Conservation (phyloP, 805 yeast genomes). For the Kuraishia capsulata region DNA sequence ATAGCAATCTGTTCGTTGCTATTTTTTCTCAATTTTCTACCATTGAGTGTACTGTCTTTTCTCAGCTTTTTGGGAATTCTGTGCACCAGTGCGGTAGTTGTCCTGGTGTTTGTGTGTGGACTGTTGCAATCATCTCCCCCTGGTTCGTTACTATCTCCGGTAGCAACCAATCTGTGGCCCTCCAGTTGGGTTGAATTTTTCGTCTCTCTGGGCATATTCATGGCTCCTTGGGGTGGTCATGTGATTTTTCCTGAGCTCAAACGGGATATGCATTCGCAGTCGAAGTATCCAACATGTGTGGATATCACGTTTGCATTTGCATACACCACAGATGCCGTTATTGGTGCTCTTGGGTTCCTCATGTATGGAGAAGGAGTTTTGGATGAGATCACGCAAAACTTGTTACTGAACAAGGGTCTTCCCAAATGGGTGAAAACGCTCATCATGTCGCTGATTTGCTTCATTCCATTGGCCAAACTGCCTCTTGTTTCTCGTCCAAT, state of each 20-base stretch:
- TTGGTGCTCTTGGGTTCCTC: slow-evolving; percentile 58
- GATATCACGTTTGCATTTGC: slow-evolving; percentile 53
- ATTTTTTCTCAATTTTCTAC: slow-evolving; percentile 49
- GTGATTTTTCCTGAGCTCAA: slow-evolving; percentile 70
- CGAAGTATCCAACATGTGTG: slow-evolving; percentile 44
- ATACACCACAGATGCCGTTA: slow-evolving; percentile 47
- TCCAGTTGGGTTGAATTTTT: slow-evolving; percentile 37
- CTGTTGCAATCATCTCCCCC: slow-evolving; percentile 51
- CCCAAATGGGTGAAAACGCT: slow-evolving; percentile 37
- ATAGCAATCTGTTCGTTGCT: slow-evolving; percentile 25
- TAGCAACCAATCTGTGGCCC: slow-evolving; percentile 66
- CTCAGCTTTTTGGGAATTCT: slow-evolving; percentile 63
- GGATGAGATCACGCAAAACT: slow-evolving; percentile 43
- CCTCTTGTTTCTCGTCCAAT: slow-evolving; percentile 82
- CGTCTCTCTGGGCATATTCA: slow-evolving; percentile 54
- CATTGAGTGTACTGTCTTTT: slow-evolving; percentile 63
- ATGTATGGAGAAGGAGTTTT: slow-evolving; percentile 43
- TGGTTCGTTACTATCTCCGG: slow-evolving; percentile 61
- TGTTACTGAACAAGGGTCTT: slow-evolving; percentile 33
- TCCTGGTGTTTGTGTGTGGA: slow-evolving; percentile 55
- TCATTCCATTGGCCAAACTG: slow-evolving; percentile 76
- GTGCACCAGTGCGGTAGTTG: slow-evolving; percentile 57
- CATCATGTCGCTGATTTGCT: slow-evolving; percentile 63
- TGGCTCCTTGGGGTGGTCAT: slow-evolving; percentile 85
- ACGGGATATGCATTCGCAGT: slow-evolving; percentile 63